Conservation (phyloP, 192 early-diverging fungal genomes). For the Umbelopsis sp. region DNA sequence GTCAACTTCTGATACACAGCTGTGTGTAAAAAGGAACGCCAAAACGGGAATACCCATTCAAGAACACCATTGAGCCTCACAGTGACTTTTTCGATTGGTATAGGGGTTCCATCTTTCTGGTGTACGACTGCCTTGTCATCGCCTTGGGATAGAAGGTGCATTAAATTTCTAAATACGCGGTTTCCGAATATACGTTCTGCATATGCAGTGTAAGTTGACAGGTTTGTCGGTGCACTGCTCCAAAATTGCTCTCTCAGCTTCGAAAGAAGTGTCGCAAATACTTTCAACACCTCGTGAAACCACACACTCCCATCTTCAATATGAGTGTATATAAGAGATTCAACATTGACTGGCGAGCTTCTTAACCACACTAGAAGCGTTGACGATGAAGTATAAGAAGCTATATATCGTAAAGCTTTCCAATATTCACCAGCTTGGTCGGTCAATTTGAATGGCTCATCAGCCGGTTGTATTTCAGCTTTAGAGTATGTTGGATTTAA, state of each 20-base stretch:
- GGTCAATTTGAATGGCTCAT: constrained; percentile 9
- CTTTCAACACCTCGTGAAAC: constrained; percentile 27
- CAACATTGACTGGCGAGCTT: constrained; percentile 14
- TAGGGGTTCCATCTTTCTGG: constrained; percentile 27
- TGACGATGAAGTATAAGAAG: not conserved
- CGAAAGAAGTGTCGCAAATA: constrained; percentile 18
- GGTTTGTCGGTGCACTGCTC: not conserved
- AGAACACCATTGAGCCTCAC: constrained; percentile 28
- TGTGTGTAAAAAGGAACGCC: constrained; percentile 17
- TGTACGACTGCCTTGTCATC: constrained; percentile 23
- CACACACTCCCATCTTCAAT: constrained; percentile 14
- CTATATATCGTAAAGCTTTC: constrained; percentile 27
- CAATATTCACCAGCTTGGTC: constrained; percentile 27
- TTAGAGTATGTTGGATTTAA: constrained; percentile 7
- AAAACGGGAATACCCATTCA: constrained; percentile 30
- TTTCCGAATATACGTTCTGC: constrained; percentile 23
- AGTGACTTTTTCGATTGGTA: constrained; percentile 26
- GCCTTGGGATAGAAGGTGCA: constrained; percentile 29
- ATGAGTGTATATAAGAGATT: constrained; percentile 3
- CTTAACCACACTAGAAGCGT: constrained; percentile 11
- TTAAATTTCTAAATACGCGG: constrained; percentile 23
- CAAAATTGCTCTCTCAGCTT: constrained; percentile 28
- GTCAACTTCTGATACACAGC: constrained; percentile 24
- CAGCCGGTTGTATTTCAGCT: not conserved
- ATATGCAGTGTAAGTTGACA: constrained; percentile 1